Conservation (phyloP, 73 alveolate genomes). For the Paramecium pentaurelia region DNA sequence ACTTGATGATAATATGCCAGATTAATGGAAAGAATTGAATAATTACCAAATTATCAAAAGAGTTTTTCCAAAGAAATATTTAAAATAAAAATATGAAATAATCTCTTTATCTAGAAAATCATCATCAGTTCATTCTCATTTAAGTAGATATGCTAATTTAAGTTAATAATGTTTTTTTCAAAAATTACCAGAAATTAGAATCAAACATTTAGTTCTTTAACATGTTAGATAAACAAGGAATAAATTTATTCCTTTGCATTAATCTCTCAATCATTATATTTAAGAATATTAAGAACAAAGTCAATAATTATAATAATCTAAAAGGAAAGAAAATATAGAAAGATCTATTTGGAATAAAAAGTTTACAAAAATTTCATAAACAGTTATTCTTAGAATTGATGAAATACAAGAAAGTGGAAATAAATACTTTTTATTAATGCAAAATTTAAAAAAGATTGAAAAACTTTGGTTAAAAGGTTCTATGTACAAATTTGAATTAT, state of each 20-base stretch:
- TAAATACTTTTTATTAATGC: background rate
- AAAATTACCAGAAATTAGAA: background rate
- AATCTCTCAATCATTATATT: background rate
- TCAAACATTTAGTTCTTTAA: background rate
- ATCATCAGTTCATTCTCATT: background rate
- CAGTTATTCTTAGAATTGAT: background rate
- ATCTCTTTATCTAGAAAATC: background rate
- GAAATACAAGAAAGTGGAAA: background rate
- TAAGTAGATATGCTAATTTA: background rate
- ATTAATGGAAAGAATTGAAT: conserved; percentile 20
- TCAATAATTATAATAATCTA: background rate
- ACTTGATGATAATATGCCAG: background rate
- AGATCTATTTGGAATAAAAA: background rate
- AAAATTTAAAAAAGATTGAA: background rate
- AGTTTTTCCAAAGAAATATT: background rate
- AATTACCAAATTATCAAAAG: background rate
- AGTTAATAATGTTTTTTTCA: background rate
- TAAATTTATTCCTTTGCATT: background rate
- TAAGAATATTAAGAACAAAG: background rate
- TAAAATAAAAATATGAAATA: background rate
- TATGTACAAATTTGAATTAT: background rate
- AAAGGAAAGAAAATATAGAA: background rate
- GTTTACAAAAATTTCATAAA: background rate
- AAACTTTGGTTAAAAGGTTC: background rate
- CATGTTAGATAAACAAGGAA: background rate